Base-by-base conservation (phyloP, 2,329 filamentous ascomycete species). In the Blastomyces gilchristii region DNA sequence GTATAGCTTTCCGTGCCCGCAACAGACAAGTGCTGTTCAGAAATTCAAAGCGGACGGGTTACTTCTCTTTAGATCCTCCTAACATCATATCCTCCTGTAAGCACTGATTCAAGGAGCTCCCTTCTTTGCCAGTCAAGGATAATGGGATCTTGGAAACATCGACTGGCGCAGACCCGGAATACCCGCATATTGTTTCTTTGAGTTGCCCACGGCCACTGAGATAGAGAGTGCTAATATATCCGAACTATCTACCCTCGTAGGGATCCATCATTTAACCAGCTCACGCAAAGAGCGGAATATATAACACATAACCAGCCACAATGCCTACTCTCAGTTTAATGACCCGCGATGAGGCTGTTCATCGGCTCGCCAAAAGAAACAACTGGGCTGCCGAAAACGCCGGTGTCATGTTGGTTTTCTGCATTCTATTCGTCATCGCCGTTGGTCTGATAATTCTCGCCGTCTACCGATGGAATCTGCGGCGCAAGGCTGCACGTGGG, bases 321-420 rank as follows among this genome's bases (percentile, higher is more conserved):
- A 71, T 74, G 72, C 65, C 72, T 43, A 67, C 71, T 34, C 68
- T 72, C 62, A 74, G 67, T 71, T 70, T 70, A 31, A 63, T 65
- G 34, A 22, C 60, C 25, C 63, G 65, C 50, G 63, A 64, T 28
- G 63, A 59, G 37, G 49, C 39, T 34, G 41, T 67, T 22, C 65
- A 68, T 57, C 73, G 75, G 60, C 68, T 85, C 65, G 71, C 76
- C 70, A 84, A 81, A 77, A 80, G 79, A 65, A 70, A 71, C 63
- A 83, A 85, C 78, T 87, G 82, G 81, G 83, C 84, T 31, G 68
- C 74, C 65, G 69, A 74, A 41, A 82, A 87, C 70, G 79, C 81
- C 54, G 85, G 85, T 73, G 83, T 86, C 66, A 78, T 87, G 60
- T 76, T 86, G 67, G 85, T 87, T 63, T 85, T 87, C 74, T 79